Evolutionary conservation across 129 eudicot species (phyloP), one percentile per base, ranked within the genome.

Genomic region (Heracleum sosnowskyi): DNA sequence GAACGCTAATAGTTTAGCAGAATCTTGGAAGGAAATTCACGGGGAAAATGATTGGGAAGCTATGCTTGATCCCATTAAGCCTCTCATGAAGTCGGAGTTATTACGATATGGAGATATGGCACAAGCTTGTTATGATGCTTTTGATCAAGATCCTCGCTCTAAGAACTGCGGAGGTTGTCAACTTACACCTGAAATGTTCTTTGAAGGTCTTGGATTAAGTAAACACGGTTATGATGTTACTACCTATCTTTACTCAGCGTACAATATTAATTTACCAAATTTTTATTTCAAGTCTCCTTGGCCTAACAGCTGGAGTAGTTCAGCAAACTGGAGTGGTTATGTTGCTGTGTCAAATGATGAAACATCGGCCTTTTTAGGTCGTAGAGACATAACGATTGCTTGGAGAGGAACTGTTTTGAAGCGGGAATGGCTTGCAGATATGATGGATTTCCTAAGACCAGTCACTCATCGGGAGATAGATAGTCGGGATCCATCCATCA

Each of bases 41-140:
- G 91, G 85, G 35, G 73, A 68, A 42, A 70, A 84, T 78, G 83
- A 86, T 46, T 89, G 90, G 89, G 85, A 63, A 11, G 75, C 82
- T 66, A 35, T 87, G 75, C 88, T 88, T 29, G 86, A 92, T 45
- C 92, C 92, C 20, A 82, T 91, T 80, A 85, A 87, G 24, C 85
- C 91, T 0, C 68, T 79, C 9, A 62, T 88, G 76, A 85, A 88
- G n/a, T 71, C 80, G 20, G 92, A 92, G 66, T 45, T 92, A 3
- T 81, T 89, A 36, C 87, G 89, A 4, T 92, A 88, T 33, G 92
- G 92, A 0, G 97, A 89, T 41, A 87, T 89, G 92, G 92, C 89
- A 22, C 95, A 92, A 85, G 86, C 91, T 6, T 91, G 92, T 46
- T 89, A 91, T 57, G 91, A 87, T 49, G 87, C 90, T 0, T 92